phyloP scores from a whole-genome alignment of 306 rosid genomes.

The Cucumis cinereus region DNA sequence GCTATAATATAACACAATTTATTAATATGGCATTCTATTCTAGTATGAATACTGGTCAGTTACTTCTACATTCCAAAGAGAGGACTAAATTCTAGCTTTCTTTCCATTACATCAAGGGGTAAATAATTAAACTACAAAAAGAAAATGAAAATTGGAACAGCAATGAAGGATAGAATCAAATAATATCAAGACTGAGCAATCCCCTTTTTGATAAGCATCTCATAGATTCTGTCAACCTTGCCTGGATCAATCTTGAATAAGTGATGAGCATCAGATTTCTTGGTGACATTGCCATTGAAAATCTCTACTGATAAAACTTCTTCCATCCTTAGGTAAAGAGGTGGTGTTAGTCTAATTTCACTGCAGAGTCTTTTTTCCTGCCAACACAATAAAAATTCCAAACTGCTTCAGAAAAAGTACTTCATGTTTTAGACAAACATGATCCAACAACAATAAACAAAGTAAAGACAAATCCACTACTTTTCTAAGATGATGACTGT shows the following conservation, averaged over 20 bases:
- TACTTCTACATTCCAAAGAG: not conserved
- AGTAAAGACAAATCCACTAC: not conserved
- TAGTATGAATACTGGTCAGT: not conserved
- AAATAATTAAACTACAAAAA: not conserved
- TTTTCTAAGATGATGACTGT: not conserved
- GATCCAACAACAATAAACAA: not conserved
- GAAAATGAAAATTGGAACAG: not conserved
- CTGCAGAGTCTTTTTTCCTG: conserved; percentile 81
- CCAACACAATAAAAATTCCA: conserved; percentile 5
- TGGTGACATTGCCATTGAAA: conserved; percentile 37
- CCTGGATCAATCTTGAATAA: conserved; percentile 60
- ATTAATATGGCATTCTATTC: not conserved
- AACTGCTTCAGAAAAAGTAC: conserved; percentile 1
- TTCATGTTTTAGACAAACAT: not conserved
- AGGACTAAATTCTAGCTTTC: not conserved
- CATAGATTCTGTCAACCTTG: conserved; percentile 67
- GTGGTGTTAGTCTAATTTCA: conserved; percentile 52
- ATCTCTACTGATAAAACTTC: conserved; percentile 52
- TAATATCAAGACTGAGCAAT: conserved; percentile 46
- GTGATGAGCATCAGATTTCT: conserved; percentile 68
- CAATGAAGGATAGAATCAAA: not conserved
- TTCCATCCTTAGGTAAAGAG: conserved; percentile 59
- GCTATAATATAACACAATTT: not conserved
- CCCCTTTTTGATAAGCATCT: conserved; percentile 81
- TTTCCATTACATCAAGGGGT: not conserved